phyloP scores from a whole-genome alignment of 306 rosid species.

The Glycine tomentella region DNA sequence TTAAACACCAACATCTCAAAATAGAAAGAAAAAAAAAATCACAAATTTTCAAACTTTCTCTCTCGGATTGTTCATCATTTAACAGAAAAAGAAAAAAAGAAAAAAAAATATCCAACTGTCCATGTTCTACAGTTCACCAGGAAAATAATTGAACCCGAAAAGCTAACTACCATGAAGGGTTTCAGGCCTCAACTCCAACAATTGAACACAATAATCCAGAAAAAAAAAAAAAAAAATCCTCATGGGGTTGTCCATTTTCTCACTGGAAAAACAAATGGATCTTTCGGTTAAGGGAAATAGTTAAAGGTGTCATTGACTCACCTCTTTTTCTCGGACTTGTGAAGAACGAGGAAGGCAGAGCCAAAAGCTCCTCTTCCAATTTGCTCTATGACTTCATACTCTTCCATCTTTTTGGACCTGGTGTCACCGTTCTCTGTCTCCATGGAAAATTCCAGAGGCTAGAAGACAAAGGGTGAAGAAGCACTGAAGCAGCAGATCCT shows the following conservation, averaged over 20 bases:
- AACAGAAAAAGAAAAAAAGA: constrained; percentile 42
- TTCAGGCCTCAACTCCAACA: constrained; percentile 11
- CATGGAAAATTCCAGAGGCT: constrained; percentile 66
- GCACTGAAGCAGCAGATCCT: constrained; percentile 48
- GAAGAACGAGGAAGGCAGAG: constrained; percentile 84
- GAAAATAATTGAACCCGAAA: not conserved
- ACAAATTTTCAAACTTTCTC: constrained; percentile 1
- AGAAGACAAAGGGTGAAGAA: constrained; percentile 38
- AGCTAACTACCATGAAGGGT: constrained; percentile 12
- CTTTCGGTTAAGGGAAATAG: constrained; percentile 26
- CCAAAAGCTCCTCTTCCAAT: constrained; percentile 96
- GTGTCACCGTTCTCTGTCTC: constrained; percentile 69
- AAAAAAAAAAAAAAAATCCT: constrained; percentile 23
- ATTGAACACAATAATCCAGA: constrained; percentile 33
- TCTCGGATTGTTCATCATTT: not conserved
- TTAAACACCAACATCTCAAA: constrained; percentile 34
- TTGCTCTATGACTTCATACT: constrained; percentile 91
- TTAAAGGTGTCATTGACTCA: constrained; percentile 33
- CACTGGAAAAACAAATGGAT: not conserved
- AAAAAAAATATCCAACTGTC: not conserved
- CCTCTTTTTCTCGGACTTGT: constrained; percentile 83
- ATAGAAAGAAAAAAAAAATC: not conserved
- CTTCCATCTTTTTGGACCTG: constrained; percentile 76
- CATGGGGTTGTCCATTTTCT: constrained; percentile 39
- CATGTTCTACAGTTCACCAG: not conserved